Percentiles rank a stretch among this genome's conserved stretches.
These are phyloP conservation scores for Aspergillus pseudoterreus DNA, from an alignment of 2,329 filamentous ascomycete species.

Conservation along the genomic window DNA sequence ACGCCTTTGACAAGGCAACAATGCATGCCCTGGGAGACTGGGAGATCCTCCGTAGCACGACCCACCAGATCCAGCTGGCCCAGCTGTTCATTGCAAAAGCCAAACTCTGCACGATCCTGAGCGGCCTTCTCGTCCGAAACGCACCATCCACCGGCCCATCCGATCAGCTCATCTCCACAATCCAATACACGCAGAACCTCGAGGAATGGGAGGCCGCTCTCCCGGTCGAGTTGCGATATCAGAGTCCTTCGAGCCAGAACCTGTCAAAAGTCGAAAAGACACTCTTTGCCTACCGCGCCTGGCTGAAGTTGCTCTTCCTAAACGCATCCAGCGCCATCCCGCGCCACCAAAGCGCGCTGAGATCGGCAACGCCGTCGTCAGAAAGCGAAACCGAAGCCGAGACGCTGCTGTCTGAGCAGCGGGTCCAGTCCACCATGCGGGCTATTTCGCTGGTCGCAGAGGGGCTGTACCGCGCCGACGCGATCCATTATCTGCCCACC, in stretches of 20 bases:
- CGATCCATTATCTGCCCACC: conserved; percentile 73
- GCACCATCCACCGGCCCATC: conserved; percentile 15
- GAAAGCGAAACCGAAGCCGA: conserved; percentile 2
- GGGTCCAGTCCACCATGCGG: conserved; percentile 54
- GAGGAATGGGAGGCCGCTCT: not conserved
- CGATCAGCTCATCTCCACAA: not conserved
- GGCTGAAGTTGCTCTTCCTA: conserved; percentile 83
- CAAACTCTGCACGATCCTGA: conserved; percentile 76
- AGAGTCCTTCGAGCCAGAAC: conserved; percentile 52
- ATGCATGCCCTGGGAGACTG: conserved; percentile 3
- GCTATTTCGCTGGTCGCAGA: conserved; percentile 70
- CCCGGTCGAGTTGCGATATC: not conserved
- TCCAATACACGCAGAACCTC: not conserved
- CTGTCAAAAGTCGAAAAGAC: conserved; percentile 31
- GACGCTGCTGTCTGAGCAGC: conserved; percentile 1
- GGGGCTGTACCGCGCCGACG: conserved; percentile 62
- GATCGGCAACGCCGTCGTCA: conserved; percentile 50
- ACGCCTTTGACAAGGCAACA: not conserved
- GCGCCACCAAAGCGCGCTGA: conserved; percentile 57
- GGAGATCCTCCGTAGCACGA: conserved; percentile 15
- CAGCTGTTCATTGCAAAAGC: conserved; percentile 81
- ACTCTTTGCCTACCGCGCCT: conserved; percentile 63
- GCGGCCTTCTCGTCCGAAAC: conserved; percentile 59
- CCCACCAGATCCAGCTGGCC: conserved; percentile 69
- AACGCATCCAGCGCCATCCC: conserved; percentile 80